Conservation (phyloP, 2,329 filamentous ascomycete genomes). For the Atkinsonella hypoxylon region DNA sequence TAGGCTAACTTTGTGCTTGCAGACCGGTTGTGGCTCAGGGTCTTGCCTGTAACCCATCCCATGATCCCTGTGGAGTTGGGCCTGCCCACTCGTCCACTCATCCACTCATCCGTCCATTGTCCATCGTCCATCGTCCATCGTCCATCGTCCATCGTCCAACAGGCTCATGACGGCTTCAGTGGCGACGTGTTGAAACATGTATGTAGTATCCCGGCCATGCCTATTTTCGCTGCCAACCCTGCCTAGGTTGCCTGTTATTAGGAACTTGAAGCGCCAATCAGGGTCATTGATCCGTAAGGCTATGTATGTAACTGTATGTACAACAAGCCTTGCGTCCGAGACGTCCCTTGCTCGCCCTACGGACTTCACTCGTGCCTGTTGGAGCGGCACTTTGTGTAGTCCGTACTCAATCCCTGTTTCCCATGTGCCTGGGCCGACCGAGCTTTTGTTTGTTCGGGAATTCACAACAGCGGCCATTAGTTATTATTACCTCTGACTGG, state of each 20-base stretch:
- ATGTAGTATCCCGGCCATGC: not conserved
- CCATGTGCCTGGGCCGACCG: constrained; percentile 4
- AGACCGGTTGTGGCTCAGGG: not conserved
- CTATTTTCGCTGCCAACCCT: too few relatives aligned
- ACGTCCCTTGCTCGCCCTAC: not conserved
- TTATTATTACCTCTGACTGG: too few relatives aligned
- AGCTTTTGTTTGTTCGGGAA: not conserved
- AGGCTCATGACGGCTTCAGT: not conserved
- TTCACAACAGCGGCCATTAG: not conserved
- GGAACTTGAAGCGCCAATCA: constrained; percentile 3
- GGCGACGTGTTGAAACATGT: not conserved
- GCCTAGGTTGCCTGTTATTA: too few relatives aligned
- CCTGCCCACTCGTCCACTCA: not conserved
- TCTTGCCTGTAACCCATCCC: not conserved
- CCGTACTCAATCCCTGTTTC: constrained; percentile 1
- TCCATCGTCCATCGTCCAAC: not conserved
- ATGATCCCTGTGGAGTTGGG: not conserved
- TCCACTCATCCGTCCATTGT: not conserved
- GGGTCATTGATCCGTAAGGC: not conserved
- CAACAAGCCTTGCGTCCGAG: too few relatives aligned
- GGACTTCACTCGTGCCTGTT: not conserved
- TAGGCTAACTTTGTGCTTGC: not conserved
- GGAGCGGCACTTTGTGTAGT: not conserved
- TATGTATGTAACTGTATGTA: too few relatives aligned
- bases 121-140: not conserved